Evolutionary conservation across 2,329 filamentous ascomycete genomes (phyloP).

Genomic region (Colletotrichum caudatum): DNA sequence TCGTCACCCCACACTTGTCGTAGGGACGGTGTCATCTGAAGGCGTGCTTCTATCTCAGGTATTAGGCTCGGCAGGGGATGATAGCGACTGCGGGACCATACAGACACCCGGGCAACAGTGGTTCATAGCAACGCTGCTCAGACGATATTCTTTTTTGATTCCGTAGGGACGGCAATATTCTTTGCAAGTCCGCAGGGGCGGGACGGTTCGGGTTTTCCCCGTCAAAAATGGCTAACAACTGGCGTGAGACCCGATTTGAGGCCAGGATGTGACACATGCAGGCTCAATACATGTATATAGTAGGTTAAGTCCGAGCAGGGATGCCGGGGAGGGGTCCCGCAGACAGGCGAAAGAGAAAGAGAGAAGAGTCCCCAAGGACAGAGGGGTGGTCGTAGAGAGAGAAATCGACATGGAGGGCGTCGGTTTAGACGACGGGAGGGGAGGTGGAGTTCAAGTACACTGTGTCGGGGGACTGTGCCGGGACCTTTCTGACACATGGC

Average conservation of each 20-base stretch:
- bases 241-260: conserved; percentile 8
- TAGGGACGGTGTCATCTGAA: conserved; percentile 9
- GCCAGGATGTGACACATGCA: conserved; percentile 9
- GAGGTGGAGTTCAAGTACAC: not conserved
- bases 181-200: too few relatives aligned
- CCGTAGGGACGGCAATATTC: not conserved
- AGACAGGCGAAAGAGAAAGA: conserved; percentile 14
- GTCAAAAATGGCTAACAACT: not conserved
- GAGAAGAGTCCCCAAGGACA: not conserved
- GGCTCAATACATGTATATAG: not conserved
- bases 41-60: not conserved
- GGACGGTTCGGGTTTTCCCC: not conserved
- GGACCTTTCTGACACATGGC: not conserved
- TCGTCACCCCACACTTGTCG: conserved; percentile 26
- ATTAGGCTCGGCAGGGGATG: conserved; percentile 1
- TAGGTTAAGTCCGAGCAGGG: conserved; percentile 21
- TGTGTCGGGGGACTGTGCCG: not conserved
- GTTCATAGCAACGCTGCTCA: not conserved
- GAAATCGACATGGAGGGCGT: not conserved
- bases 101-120: conserved; percentile 7
- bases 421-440: not conserved
- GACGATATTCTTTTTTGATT: not conserved
- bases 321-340: not conserved
- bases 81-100: not conserved
- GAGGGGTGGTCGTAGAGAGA: conserved; percentile 27